phyloP scores from a whole-genome alignment of 2,329 filamentous ascomycete genomes.

The Dothideomycetidae sp. region DNA sequence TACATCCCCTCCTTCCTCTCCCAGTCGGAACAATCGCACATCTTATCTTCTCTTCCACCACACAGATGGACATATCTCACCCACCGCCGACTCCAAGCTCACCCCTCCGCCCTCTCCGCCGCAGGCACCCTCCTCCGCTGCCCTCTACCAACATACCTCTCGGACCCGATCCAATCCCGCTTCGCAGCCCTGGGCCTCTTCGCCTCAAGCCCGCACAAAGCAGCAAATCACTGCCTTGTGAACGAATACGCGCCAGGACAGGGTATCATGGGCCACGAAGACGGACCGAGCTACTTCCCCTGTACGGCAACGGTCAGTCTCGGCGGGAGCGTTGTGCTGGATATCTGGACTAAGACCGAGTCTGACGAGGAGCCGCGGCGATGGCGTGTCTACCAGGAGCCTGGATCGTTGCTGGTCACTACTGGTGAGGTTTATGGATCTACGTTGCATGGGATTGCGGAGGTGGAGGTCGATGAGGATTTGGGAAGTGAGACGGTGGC shows the following conservation, averaged over 20 bases:
- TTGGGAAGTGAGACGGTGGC: constrained; percentile 44
- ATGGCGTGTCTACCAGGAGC: constrained; percentile 66
- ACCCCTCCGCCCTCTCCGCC: constrained; percentile 69
- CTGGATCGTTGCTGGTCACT: constrained; percentile 63
- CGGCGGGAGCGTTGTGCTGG: constrained; percentile 60
- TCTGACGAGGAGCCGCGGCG: constrained; percentile 18
- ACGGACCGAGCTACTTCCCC: constrained; percentile 73
- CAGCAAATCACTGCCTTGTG: constrained; percentile 80
- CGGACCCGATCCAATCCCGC: constrained; percentile 51
- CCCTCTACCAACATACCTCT: constrained; percentile 62
- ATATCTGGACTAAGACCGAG: constrained; percentile 43
- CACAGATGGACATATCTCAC: constrained; percentile 70
- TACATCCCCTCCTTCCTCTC: constrained; percentile 82
- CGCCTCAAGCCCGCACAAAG: constrained; percentile 51
- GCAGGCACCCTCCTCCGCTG: constrained; percentile 60
- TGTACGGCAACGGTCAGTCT: constrained; percentile 86
- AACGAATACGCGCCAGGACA: constrained; percentile 83
- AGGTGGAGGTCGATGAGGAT: constrained; percentile 48
- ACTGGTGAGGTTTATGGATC: constrained; percentile 52
- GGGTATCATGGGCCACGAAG: constrained; percentile 96
- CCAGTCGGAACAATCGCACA: constrained; percentile 53
- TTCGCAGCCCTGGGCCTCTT: constrained; percentile 38
- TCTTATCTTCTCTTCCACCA: constrained; percentile 27
- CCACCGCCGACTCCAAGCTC: constrained; percentile 81
- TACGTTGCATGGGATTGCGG: constrained; percentile 61